Conservation (phyloP, 1,284 basidiomycete genomes). For the Fomitopsis betulina region DNA sequence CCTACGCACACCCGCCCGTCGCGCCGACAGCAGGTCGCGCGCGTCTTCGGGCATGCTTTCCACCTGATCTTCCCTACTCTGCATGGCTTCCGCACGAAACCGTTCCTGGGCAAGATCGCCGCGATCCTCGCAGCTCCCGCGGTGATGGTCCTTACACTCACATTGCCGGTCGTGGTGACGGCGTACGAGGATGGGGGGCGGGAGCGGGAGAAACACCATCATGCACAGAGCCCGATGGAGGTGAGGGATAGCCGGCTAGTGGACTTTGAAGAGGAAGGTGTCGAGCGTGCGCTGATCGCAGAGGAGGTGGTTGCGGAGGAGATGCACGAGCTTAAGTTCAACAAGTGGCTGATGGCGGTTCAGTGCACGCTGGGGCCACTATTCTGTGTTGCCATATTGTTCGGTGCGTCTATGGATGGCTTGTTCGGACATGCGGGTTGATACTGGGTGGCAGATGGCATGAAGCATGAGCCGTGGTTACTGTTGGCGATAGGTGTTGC, state of each 20-base stretch:
- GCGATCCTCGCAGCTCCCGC: constrained; percentile 85
- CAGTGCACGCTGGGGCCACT: constrained; percentile 81
- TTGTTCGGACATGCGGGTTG: neutral
- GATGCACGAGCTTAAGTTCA: constrained; percentile 62
- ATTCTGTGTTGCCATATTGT: constrained; percentile 71
- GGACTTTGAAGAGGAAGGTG: constrained; percentile 69
- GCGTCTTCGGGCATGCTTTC: constrained; percentile 37
- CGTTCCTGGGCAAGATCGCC: constrained; percentile 67
- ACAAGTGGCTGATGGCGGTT: constrained; percentile 76
- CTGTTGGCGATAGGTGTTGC: constrained; percentile 49
- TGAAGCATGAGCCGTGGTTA: constrained; percentile 48
- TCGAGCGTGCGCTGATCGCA: constrained; percentile 56
- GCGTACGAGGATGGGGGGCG: constrained; percentile 38
- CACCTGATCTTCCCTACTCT: constrained; percentile 86
- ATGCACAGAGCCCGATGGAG: neutral
- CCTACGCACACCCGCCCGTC: constrained; percentile 37
- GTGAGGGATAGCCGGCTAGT: constrained; percentile 41
- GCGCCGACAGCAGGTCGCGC: constrained; percentile 36
- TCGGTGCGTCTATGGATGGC: constrained; percentile 48
- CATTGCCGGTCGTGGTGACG: constrained; percentile 86
- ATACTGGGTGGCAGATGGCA: constrained; percentile 42
- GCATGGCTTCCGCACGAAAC: constrained; percentile 71
- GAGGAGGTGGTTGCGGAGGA: constrained; percentile 65
- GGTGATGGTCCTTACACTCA: constrained; percentile 81
- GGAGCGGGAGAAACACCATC: constrained; percentile 40